These are phyloP conservation scores for Pascua sp. DNA, from an alignment of 1,284 basidiomycete genomes.

Conservation along the genomic window DNA sequence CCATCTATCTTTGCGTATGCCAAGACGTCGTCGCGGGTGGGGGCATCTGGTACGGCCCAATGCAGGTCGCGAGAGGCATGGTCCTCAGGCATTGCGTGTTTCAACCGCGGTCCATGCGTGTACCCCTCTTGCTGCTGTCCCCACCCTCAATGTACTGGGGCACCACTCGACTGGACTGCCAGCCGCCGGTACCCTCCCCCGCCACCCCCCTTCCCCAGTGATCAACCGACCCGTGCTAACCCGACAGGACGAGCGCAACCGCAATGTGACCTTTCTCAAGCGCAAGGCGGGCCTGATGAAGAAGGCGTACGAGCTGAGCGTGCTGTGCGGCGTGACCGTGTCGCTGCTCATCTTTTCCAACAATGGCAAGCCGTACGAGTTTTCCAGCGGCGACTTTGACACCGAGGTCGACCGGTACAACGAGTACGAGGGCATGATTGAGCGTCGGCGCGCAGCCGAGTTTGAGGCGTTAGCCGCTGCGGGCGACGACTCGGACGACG, in stretches of 20 bases:
- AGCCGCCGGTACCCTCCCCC: too few species aligned
- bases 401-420: slow-evolving; percentile 45
- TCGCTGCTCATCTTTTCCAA: slow-evolving; percentile 48
- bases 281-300: slow-evolving; percentile 51
- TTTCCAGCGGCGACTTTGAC: slow-evolving; percentile 44
- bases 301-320: slow-evolving; percentile 50
- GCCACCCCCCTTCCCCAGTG: too few species aligned
- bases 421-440: slow-evolving; percentile 49
- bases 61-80: too few species aligned
- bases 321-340: slow-evolving; percentile 48
- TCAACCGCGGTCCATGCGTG: too few species aligned
- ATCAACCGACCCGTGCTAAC: neutral
- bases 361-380: slow-evolving; percentile 48
- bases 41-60: too few species aligned
- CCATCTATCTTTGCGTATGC: too few species aligned
- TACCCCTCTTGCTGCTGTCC: too few species aligned
- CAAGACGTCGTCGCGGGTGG: too few species aligned
- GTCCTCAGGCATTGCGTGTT: too few species aligned
- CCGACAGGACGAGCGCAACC: slow-evolving; percentile 47
- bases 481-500: slow-evolving; percentile 44
- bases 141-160: neutral
- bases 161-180: too few species aligned
- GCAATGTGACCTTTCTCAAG: slow-evolving; percentile 33
- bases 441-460: slow-evolving; percentile 45
- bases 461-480: slow-evolving; percentile 45